These are phyloP conservation scores for Leucosporidium yakuticum DNA, from an alignment of 768 basidiomycete species.

Conservation along the genomic window DNA sequence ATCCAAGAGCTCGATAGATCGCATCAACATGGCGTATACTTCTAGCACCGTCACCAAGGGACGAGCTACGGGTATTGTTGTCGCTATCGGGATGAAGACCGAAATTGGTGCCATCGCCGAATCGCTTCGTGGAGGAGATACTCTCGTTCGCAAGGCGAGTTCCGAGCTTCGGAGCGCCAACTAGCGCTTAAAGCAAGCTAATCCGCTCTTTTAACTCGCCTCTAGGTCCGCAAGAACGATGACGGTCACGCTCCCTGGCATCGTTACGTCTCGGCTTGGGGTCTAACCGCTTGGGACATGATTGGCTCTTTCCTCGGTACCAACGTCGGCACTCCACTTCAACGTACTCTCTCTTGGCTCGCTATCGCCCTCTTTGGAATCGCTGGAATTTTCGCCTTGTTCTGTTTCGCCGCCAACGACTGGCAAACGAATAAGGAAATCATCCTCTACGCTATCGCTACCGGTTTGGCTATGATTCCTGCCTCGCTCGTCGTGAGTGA, in stretches of 20 bases:
- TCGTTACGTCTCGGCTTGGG: conserved; percentile 28
- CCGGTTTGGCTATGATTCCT: conserved; percentile 33
- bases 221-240: conserved; percentile 44
- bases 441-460: conserved; percentile 37
- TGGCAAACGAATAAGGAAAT: conserved; percentile 33
- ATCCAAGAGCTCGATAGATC: conserved; percentile 9
- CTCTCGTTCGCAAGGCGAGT: conserved; percentile 37
- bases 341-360: conserved; percentile 35
- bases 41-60: conserved; percentile 49
- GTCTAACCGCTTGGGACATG: conserved; percentile 24
- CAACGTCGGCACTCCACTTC: conserved; percentile 36
- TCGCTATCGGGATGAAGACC: conserved; percentile 46
- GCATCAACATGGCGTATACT: conserved; percentile 44
- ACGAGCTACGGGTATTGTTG: conserved; percentile 45
- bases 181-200: too few species aligned
- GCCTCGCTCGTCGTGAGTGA: conserved; percentile 30
- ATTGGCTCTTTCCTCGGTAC: conserved; percentile 47
- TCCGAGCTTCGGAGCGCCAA: too few species aligned
- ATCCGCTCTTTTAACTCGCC: too few species aligned
- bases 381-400: conserved; percentile 34
- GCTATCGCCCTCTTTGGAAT: conserved; percentile 35
- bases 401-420: conserved; percentile 36
- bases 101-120: conserved; percentile 46
- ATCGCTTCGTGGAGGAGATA: conserved; percentile 43
- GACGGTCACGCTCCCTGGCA: conserved; percentile 33